phyloP scores from a whole-genome alignment of 2,329 filamentous ascomycete species.

The Achaetomium macrosporum region DNA sequence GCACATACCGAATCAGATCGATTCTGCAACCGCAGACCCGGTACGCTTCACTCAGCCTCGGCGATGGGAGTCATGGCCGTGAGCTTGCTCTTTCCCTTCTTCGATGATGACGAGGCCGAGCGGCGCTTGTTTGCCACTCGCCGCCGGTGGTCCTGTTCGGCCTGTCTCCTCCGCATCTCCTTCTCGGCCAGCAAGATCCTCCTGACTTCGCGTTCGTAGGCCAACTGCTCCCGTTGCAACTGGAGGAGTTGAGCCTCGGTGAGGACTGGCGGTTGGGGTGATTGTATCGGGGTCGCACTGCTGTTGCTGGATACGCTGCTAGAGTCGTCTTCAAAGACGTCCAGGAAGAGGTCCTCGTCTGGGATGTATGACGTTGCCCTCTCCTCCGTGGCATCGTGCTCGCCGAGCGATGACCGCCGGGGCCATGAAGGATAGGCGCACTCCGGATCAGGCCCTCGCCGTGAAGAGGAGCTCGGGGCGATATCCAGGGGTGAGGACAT shows the following conservation, averaged over 20 bases:
- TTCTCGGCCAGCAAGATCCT: conserved; percentile 48
- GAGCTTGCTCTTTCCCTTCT: conserved; percentile 46
- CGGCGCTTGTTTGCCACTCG: conserved; percentile 4
- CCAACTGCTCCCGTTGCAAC: conserved; percentile 45
- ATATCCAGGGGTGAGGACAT: conserved; percentile 45
- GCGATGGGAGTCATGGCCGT: conserved; percentile 49
- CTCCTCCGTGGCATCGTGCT: conserved; percentile 36
- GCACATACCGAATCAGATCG: no score
- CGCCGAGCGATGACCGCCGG: conserved; percentile 46
- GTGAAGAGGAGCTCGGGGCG: conserved; percentile 34
- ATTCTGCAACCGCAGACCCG: neutral
- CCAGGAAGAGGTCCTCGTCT: conserved; percentile 57
- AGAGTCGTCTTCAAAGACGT: conserved; percentile 46
- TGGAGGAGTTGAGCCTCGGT: conserved; percentile 45
- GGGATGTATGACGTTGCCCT: conserved; percentile 53
- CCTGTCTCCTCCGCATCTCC: conserved; percentile 44
- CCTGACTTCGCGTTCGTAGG: conserved; percentile 48
- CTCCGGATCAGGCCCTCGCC: conserved; percentile 35
- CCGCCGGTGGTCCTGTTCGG: conserved; percentile 31
- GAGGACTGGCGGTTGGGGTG: conserved; percentile 29
- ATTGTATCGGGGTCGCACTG: conserved; percentile 36
- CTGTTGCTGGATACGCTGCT: conserved; percentile 42
- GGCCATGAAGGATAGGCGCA: conserved; percentile 58
- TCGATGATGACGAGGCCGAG: conserved; percentile 31
- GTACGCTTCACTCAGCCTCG: conserved; percentile 40